Evolutionary conservation across 495 filamentous ascomycete genomes (phyloP), one percentile per base, ranked within the genome.

Genomic region (Margaritispora aquatica): DNA sequence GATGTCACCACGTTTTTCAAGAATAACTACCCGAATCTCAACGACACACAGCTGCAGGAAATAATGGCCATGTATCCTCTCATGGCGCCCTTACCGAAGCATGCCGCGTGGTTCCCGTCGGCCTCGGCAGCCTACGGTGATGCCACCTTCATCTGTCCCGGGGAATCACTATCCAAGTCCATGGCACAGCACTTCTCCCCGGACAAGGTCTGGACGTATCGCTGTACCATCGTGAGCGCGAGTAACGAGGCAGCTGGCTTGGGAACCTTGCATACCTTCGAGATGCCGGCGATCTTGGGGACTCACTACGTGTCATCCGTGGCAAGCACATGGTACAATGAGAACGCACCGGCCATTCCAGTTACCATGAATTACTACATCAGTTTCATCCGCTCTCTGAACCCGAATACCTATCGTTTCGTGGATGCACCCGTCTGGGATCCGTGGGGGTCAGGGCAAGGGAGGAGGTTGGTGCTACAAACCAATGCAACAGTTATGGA

Each of bases 91-190:
- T 31, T 54, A 9, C 54, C 48, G 0, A 54, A 44, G 2, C 21
- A n/a, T 24, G 9, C 1, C 1, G 19, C 46, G 27, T 48, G 46
- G 3, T 62, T 54, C 38, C 27, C 57, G 8, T 48, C 54, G n/a
- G 74, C 78, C 11, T 75, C 77, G 54, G 74, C 77, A 22, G 81
- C 81, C 5, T 90, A 89, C 64, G 86, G 86, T 17, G 84, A 90
- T 64, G 74, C 88, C 54, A 80, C 86, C 13, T 90, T 90, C 70
- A 84, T 77, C 62, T 91, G 88, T 56, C 86, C 86, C 0, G 79
- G 78, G 1, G 72, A 85, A 23, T 80, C 34, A 27, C n/a, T n/a
- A n/a, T n/a, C n/a, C n/a, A n/a, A n/a, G n/a, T n/a, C n/a, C n/a
- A 21, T 58, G 57, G 26, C 54, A 57, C 46, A 56, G 51, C 15